Conservation (phyloP, 2,329 filamentous ascomycete species). For the Claviceps humidiphila region DNA sequence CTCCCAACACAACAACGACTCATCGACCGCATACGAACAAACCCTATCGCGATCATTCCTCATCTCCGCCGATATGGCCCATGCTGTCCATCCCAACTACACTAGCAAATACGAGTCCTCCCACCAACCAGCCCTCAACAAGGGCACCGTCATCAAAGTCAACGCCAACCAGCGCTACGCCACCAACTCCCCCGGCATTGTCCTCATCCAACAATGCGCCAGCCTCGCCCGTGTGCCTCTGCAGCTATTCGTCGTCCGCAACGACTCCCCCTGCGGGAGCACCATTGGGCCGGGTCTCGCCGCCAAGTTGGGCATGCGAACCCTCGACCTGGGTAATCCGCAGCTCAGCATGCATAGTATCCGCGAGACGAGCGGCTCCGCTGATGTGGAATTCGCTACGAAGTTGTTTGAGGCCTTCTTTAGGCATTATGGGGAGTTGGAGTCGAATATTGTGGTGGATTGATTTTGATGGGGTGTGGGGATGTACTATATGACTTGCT, state of each 20-base stretch:
- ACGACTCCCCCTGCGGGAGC: constrained; percentile 87
- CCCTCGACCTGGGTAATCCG: constrained; percentile 84
- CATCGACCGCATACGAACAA: constrained; percentile 82
- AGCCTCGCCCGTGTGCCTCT: constrained; percentile 64
- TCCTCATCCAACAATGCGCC: constrained; percentile 79
- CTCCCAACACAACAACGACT: constrained; percentile 46
- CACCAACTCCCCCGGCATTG: constrained; percentile 91
- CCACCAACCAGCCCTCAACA: constrained; percentile 91
- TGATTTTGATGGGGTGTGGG: constrained; percentile 20
- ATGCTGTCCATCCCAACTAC: constrained; percentile 93
- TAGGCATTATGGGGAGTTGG: constrained; percentile 66
- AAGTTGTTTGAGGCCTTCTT: constrained; percentile 83
- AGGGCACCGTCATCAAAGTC: constrained; percentile 91
- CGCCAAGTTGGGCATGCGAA: constrained; percentile 73
- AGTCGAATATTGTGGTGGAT: constrained; percentile 74
- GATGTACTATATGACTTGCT: neutral
- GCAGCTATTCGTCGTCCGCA: constrained; percentile 91
- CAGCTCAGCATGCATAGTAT: constrained; percentile 97
- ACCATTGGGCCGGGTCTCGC: constrained; percentile 97
- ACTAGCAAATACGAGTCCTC: constrained; percentile 78
- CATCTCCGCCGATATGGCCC: constrained; percentile 93
- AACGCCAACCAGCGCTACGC: constrained; percentile 97
- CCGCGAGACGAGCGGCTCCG: constrained; percentile 76
- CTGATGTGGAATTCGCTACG: constrained; percentile 78
- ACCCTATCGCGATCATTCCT: constrained; percentile 84